These are phyloP conservation scores for Somion occarium DNA, from an alignment of 1,284 basidiomycete genomes.

Conservation along the genomic window DNA sequence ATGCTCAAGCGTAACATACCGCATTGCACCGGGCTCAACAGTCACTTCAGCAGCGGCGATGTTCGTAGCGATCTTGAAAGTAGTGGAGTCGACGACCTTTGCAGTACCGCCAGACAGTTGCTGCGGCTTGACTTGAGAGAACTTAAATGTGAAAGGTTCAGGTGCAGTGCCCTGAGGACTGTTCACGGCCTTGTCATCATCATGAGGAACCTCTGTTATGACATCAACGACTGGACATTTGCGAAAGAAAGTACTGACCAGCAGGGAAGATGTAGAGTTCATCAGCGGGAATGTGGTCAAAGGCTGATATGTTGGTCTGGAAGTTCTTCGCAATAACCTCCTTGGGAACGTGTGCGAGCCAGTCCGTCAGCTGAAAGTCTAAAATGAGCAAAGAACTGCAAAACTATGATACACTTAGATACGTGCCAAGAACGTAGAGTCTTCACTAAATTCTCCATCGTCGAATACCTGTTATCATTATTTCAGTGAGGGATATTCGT, in stretches of 20 bases:
- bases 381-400: background rate
- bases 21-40: constrained; percentile 62
- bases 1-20: constrained; percentile 12
- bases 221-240: background rate
- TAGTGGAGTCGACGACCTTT: constrained; percentile 58
- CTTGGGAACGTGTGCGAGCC: constrained; percentile 54
- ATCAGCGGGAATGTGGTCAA: constrained; percentile 48
- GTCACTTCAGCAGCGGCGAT: constrained; percentile 66
- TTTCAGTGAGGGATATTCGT: background rate
- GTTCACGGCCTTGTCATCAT: constrained; percentile 33
- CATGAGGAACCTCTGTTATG: constrained; percentile 22
- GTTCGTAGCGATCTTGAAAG: constrained; percentile 45
- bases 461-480: constrained; percentile 45
- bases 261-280: constrained; percentile 68
- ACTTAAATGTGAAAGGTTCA: constrained; percentile 47
- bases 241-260: constrained; percentile 26
- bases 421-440: constrained; percentile 55
- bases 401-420: background rate
- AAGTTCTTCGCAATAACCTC: constrained; percentile 68
- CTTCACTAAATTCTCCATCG: constrained; percentile 57
- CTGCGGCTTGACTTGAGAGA: constrained; percentile 49
- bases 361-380: constrained; percentile 46
- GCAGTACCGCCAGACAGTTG: constrained; percentile 54
- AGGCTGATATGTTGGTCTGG: constrained; percentile 43
- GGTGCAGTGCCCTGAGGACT: constrained; percentile 52